Evolutionary conservation across 371 early-diverging fungal genomes (phyloP).

Genomic region (Mucor saturninus): DNA sequence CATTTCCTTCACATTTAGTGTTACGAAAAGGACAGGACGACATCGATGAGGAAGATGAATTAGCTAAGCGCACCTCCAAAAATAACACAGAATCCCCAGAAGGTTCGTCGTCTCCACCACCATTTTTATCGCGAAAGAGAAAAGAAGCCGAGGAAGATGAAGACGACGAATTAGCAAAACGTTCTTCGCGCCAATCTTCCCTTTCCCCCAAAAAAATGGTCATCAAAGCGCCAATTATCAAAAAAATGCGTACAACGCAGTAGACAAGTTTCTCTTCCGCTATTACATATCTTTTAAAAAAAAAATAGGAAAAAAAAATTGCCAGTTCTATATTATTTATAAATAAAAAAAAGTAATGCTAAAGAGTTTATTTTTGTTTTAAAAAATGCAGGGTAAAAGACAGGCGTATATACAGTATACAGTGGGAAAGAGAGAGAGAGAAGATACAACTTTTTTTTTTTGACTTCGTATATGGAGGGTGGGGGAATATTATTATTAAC

Average conservation of each 20-base stretch:
- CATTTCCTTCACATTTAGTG: too few species aligned
- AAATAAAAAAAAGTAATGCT: slow-evolving; percentile 2
- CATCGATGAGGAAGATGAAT: background rate
- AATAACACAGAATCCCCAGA: background rate
- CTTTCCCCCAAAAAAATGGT: slow-evolving; percentile 20
- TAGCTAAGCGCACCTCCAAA: background rate
- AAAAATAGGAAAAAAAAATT: background rate
- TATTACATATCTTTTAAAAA: background rate
- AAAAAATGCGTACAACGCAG: slow-evolving; percentile 20
- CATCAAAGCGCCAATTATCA: slow-evolving; percentile 23
- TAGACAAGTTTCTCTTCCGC: background rate
- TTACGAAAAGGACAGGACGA: too few species aligned
- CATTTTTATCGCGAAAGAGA: slow-evolving; percentile 12
- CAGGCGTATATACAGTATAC: background rate
- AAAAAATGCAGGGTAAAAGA: too few species aligned
- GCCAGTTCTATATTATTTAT: background rate
- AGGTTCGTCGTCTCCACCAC: slow-evolving; percentile 8
- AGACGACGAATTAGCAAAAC: slow-evolving; percentile 34
- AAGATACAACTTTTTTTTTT: background rate
- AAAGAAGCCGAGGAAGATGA: slow-evolving; percentile 36
- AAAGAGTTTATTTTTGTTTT: background rate
- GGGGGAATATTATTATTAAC: slow-evolving; percentile 1
- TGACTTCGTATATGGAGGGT: background rate
- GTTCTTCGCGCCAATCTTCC: slow-evolving; percentile 10
- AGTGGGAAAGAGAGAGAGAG: background rate